These are phyloP conservation scores for Penicillium ochrochloron DNA, from an alignment of 495 filamentous ascomycete species.

Conservation along the genomic window DNA sequence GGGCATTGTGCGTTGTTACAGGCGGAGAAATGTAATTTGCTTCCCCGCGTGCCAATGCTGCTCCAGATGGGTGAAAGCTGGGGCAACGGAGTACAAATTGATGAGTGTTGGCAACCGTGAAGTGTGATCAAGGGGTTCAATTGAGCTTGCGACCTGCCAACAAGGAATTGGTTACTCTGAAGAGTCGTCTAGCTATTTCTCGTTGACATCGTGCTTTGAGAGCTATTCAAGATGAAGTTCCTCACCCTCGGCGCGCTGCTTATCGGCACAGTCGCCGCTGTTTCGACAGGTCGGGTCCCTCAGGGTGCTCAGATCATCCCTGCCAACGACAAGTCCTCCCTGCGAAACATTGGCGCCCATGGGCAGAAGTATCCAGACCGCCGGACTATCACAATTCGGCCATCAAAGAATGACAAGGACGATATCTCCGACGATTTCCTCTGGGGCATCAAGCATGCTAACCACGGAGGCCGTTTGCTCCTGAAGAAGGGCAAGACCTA, in stretches of 20 bases:
- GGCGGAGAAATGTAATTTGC: conserved; percentile 39
- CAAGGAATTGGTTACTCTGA: background rate
- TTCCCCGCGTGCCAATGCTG: conserved; percentile 14
- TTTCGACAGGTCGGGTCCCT: conserved; percentile 23
- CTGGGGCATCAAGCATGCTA: conserved; percentile 54
- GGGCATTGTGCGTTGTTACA: conserved; percentile 25
- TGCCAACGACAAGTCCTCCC: conserved; percentile 25
- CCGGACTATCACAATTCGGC: conserved; percentile 51
- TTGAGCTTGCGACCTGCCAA: background rate
- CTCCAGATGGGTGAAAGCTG: background rate
- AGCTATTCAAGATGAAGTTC: conserved; percentile 29
- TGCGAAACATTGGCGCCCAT: conserved; percentile 36
- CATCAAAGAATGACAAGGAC: conserved; percentile 56
- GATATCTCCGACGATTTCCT: conserved; percentile 60
- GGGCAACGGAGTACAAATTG: background rate
- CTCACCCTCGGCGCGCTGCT: conserved; percentile 33
- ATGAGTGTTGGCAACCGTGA: background rate
- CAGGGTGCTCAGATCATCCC: conserved; percentile 38
- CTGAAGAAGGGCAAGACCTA: conserved; percentile 56
- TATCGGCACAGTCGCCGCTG: conserved; percentile 25
- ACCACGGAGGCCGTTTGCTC: conserved; percentile 56
- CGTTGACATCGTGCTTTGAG: background rate
- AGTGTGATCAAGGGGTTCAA: background rate
- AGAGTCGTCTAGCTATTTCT: background rate
- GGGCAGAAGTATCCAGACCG: conserved; percentile 42